phyloP scores from a whole-genome alignment of 2,329 filamentous ascomycete genomes.

The Podosphaera aphanis region DNA sequence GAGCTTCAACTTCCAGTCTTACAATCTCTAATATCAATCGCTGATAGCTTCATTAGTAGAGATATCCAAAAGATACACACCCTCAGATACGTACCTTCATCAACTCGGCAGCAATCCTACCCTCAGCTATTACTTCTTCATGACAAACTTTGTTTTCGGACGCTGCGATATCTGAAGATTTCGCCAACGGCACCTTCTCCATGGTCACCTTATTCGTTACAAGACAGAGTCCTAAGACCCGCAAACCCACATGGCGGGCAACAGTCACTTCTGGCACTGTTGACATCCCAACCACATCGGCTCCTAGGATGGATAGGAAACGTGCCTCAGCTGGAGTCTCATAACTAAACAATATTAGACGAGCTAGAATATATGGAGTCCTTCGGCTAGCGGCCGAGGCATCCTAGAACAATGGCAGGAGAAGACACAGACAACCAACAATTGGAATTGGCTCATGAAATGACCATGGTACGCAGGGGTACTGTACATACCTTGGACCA shows the following conservation, averaged over 20 bases:
- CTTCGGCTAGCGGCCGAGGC: too few relatives aligned
- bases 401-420: too few relatives aligned
- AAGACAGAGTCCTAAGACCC: slow-evolving; percentile 39
- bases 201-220: slow-evolving; percentile 42
- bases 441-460: too few relatives aligned
- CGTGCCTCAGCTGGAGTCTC: slow-evolving; percentile 42
- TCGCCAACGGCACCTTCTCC: slow-evolving; percentile 30
- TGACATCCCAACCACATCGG: slow-evolving; percentile 49
- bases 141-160: slow-evolving; percentile 38
- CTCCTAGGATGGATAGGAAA: slow-evolving; percentile 33
- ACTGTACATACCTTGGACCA: slow-evolving; percentile 6
- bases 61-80: too few relatives aligned
- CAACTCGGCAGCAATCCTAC: slow-evolving; percentile 32
- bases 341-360: too few relatives aligned
- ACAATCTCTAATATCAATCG: too few relatives aligned
- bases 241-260: slow-evolving; percentile 37
- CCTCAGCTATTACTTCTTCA: slow-evolving; percentile 39
- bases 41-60: too few relatives aligned
- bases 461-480: too few relatives aligned
- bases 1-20: too few relatives aligned
- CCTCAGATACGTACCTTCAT: slow-evolving; percentile 4
- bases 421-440: too few relatives aligned
- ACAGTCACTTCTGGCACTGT: slow-evolving; percentile 46
- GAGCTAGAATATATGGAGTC: too few relatives aligned
- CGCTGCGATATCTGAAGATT: slow-evolving; percentile 28